Evolutionary conservation across 2,329 filamentous ascomycete genomes (phyloP).

Genomic region (Aspergillus fijiensis): DNA sequence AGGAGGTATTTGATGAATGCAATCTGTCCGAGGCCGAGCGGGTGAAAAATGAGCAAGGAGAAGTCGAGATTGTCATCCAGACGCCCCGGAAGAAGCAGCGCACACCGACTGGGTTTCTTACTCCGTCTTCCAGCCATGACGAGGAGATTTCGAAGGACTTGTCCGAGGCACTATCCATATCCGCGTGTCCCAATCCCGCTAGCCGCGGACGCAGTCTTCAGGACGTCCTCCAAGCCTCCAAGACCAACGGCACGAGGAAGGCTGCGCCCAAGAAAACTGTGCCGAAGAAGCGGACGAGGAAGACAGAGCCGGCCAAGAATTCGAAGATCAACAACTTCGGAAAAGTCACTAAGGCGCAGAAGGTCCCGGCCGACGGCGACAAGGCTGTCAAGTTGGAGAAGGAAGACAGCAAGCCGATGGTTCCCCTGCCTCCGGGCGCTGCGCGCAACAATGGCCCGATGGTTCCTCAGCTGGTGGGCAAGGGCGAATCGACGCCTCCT

Average conservation of each 20-base stretch:
- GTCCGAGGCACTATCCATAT: conserved; percentile 17
- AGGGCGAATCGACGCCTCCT: conserved; percentile 17
- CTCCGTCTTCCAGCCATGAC: conserved; percentile 45
- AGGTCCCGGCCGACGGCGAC: conserved; percentile 17
- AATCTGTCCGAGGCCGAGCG: conserved; percentile 47
- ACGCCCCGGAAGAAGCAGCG: conserved; percentile 39
- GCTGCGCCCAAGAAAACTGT: conserved; percentile 25
- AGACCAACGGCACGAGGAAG: conserved; percentile 18
- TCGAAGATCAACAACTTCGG: conserved; percentile 34
- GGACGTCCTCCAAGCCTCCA: conserved; percentile 25
- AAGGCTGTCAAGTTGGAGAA: conserved; percentile 29
- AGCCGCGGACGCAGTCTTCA: conserved; percentile 30
- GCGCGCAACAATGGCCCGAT: conserved; percentile 40
- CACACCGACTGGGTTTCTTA: conserved; percentile 38
- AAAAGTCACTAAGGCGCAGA: conserved; percentile 35
- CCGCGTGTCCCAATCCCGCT: conserved; percentile 30
- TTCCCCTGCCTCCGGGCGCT: conserved; percentile 34
- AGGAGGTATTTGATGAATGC: conserved; percentile 45
- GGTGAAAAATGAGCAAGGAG: conserved; percentile 40
- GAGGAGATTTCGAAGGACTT: conserved; percentile 25
- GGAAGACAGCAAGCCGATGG: conserved; percentile 35
- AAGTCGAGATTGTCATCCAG: conserved; percentile 41
- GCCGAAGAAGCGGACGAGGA: conserved; percentile 25
- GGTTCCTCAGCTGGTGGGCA: conserved; percentile 27
- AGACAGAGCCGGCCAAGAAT: conserved; percentile 25